phyloP scores from a whole-genome alignment of 2,329 filamentous ascomycete genomes.

The Ilyonectria robusta region DNA sequence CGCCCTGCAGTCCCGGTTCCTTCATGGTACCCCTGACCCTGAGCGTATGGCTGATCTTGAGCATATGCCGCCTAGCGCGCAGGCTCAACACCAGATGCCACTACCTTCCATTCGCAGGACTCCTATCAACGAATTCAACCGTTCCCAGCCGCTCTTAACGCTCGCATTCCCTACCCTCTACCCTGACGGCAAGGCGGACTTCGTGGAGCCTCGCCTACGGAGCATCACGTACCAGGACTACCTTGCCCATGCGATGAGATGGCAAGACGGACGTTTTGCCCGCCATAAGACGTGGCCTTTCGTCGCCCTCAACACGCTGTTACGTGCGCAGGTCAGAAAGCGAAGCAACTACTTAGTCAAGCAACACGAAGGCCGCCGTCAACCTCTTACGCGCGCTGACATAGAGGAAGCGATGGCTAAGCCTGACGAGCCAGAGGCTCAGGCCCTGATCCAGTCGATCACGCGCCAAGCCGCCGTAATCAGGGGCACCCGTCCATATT shows the following conservation, averaged over 20 bases:
- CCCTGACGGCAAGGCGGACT: slow-evolving; percentile 11
- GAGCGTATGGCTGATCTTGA: slow-evolving; percentile 11
- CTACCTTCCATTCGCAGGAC: no score
- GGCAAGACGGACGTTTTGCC: no score
- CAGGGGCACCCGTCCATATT: not conserved
- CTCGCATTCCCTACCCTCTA: slow-evolving; percentile 10
- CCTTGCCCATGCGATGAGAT: no score
- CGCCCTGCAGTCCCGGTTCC: not conserved
- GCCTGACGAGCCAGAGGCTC: not conserved
- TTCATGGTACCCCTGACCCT: slow-evolving; percentile 10
- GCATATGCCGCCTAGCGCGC: slow-evolving; percentile 12
- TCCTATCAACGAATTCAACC: no score
- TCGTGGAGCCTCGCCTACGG: not conserved
- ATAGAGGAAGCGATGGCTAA: no score
- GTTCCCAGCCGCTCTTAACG: not conserved
- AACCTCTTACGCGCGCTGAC: no score
- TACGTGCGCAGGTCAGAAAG: not conserved
- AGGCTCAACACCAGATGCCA: not conserved
- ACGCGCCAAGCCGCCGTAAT: not conserved
- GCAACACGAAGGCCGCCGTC: no score
- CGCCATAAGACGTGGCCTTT: not conserved
- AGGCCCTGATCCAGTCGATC: slow-evolving; percentile 9
- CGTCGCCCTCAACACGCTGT: slow-evolving; percentile 8
- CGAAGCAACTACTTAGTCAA: no score
- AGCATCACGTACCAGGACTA: no score